phyloP scores from a whole-genome alignment of 306 rosid species.

The Pyrus communis region DNA sequence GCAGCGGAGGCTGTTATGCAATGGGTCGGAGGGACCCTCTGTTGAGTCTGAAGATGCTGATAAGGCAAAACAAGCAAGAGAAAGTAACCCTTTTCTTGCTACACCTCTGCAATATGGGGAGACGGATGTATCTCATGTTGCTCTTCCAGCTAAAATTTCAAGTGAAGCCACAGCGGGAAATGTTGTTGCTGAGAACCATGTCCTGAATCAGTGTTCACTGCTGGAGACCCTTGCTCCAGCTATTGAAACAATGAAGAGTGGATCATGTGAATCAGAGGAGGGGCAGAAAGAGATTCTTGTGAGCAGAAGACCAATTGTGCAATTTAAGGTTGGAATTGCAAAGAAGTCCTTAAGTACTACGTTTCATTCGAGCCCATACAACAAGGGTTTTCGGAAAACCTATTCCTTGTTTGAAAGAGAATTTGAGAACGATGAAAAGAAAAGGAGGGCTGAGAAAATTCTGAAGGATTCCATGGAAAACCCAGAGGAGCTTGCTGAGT shows the following conservation, averaged over 20 bases:
- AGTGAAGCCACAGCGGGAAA: slow-evolving; percentile 19
- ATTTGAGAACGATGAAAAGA: slow-evolving; percentile 65
- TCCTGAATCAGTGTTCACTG: slow-evolving; percentile 43
- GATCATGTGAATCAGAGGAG: slow-evolving; percentile 31
- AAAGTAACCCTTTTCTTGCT: slow-evolving; percentile 65
- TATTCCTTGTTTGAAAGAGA: slow-evolving; percentile 47
- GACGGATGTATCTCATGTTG: slow-evolving; percentile 54
- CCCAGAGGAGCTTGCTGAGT: slow-evolving; percentile 58
- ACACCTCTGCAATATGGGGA: slow-evolving; percentile 66
- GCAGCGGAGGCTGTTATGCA: slow-evolving; percentile 39
- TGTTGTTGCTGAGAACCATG: slow-evolving; percentile 30
- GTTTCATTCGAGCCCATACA: slow-evolving; percentile 29
- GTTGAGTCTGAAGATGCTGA: slow-evolving; percentile 34
- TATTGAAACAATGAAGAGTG: slow-evolving; percentile 59
- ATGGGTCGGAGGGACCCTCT: slow-evolving; percentile 39
- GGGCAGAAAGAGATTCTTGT: slow-evolving; percentile 24
- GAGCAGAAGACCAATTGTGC: slow-evolving; percentile 50
- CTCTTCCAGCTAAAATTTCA: slow-evolving; percentile 50
- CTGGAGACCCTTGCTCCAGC: slow-evolving; percentile 73
- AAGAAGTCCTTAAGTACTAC: slow-evolving; percentile 46
- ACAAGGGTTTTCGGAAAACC: slow-evolving; percentile 34
- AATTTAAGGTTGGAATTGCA: slow-evolving; percentile 60
- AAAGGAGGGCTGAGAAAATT: slow-evolving; percentile 70
- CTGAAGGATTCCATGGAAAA: slow-evolving; percentile 70
- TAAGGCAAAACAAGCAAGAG: slow-evolving; percentile 44